These are phyloP conservation scores for Penicillium canescens DNA, from an alignment of 495 filamentous ascomycete species.

Conservation along the genomic window DNA sequence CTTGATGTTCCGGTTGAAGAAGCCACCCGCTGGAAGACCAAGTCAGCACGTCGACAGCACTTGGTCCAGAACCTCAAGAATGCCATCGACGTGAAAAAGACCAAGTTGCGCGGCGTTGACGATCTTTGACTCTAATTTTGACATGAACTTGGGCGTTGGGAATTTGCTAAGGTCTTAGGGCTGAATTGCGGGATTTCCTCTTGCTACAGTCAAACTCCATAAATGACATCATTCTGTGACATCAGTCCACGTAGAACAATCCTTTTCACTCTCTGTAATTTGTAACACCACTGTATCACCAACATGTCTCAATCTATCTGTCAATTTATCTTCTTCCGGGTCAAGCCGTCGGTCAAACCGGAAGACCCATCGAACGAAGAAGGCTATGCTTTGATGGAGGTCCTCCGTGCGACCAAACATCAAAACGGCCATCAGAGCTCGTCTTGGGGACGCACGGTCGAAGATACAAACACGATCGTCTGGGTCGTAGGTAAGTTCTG, in stretches of 20 bases:
- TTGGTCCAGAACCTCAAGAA: constrained; percentile 47
- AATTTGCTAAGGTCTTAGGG: background rate
- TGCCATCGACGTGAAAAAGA: constrained; percentile 39
- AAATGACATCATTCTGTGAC: constrained; percentile 12
- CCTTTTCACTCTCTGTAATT: background rate
- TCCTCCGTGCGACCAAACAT: constrained; percentile 28
- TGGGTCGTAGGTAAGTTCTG: constrained; percentile 39
- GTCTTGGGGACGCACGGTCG: constrained; percentile 39
- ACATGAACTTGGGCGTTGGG: constrained; percentile 1
- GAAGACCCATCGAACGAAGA: constrained; percentile 38
- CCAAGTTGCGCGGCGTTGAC: constrained; percentile 37
- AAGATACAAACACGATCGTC: constrained; percentile 37
- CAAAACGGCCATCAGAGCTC: constrained; percentile 41
- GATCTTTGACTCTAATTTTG: constrained; percentile 18
- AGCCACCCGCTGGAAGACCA: constrained; percentile 57
- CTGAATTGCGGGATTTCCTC: too few relatives aligned
- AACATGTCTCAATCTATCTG: constrained; percentile 28
- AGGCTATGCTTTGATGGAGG: constrained; percentile 28
- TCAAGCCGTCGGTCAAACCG: constrained; percentile 40
- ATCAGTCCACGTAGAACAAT: constrained; percentile 17
- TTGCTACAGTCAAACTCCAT: background rate
- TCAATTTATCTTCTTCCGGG: constrained; percentile 43
- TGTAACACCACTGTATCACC: background rate
- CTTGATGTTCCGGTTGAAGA: constrained; percentile 50
- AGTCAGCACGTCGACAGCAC: constrained; percentile 52